Evolutionary conservation across 2,329 filamentous ascomycete genomes (phyloP), one percentile per base, ranked within the genome.

Genomic region (Cercospora citrullina): DNA sequence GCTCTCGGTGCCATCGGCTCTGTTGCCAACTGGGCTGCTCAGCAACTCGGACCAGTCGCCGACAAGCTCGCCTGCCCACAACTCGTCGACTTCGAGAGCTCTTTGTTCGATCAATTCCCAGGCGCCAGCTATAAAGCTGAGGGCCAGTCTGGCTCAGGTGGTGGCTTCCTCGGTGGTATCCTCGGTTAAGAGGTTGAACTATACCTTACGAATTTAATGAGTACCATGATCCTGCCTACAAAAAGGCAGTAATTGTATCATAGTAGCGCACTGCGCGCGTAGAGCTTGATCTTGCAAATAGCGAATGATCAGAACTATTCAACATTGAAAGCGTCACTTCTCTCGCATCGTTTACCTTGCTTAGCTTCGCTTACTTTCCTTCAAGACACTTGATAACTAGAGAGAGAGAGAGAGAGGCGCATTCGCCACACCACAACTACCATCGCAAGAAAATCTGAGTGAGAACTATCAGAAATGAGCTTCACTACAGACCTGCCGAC

Each of bases 101-200:
- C 68, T 42, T 28, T 70, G n/a, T 72, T 72, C 30, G 63, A 57
- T 18, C 33, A 65, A 31, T 70, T 67, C 33, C 68, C 68, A 10
- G 68, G 68, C 5, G 65, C 65, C 18, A 61, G 59, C 21, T 61
- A 28, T 36, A 42, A 61, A 21, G 59, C 59, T 28, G 59, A 61
- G 59, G 59, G 59, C 4, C 59, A 61, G 36, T 10, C 1, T 6
- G 5, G 18, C 7, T 1, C 16, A 18, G 18, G 18, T 2, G 59
- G 59, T 55, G 48, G 48, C 3, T 28, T 61, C 18, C 59, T 61
- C 8, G 59, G 59, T 18, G 59, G 59, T 9, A 8, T 61, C n/a
- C 33, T 61, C 26, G 59, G 59, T n/a, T 61, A 61, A 39, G 36
- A 39, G 36, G 39, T 39, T 9, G 18, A 60, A 7, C 6, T 23